Base-by-base conservation (phyloP, 306 rosid species). In the Arachis stenosperma region DNA sequence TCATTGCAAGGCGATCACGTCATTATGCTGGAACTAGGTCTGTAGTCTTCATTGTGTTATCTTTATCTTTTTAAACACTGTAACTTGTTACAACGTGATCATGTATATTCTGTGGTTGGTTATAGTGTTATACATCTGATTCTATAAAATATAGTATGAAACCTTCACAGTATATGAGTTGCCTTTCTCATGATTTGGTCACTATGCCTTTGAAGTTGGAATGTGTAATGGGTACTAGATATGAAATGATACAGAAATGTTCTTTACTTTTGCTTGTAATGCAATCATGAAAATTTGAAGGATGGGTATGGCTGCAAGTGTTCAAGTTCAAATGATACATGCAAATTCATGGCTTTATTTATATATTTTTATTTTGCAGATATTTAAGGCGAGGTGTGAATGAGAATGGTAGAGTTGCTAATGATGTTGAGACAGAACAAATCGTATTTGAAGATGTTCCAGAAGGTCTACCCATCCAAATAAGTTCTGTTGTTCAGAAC, bases 1-100 rank as follows among this genome's bases (percentile, higher is more conserved):
- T 95, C 76, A 95, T 95, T 83, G 94, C 97, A 6, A 91, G 99
- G 67, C 94, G 99, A 54, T 95, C 99, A 36, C 99, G 99, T 43
- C 99, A 95, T 79, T 95, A 88, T 86, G 99, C 98, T 70, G 99
- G 99, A 78, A 95, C 99, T 75, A 90, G 99, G 99, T 95, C 42
- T 63, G 85, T 60, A 17, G 72, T 44, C 41, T 77, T 42, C 69
- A 37, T 56, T 6, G 5, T 58, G 41, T 73, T 55, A 60, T 69
- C 48, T 77, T 75, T 30, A 51, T 50, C 37, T 2, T 33, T 33
- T 33, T 33, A 33, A 33, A 33, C 55, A 75, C 44, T 12, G 5
- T 67, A 29, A 36, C n/a, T 51, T 72, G 69, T 73, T 42, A 71
- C 17, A 51, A 5, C 58, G 70, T 80, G 75, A 68, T 61, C 53